Base-by-base conservation (phyloP, 1,284 basidiomycete genomes). In the Sporisorium graminicola region DNA sequence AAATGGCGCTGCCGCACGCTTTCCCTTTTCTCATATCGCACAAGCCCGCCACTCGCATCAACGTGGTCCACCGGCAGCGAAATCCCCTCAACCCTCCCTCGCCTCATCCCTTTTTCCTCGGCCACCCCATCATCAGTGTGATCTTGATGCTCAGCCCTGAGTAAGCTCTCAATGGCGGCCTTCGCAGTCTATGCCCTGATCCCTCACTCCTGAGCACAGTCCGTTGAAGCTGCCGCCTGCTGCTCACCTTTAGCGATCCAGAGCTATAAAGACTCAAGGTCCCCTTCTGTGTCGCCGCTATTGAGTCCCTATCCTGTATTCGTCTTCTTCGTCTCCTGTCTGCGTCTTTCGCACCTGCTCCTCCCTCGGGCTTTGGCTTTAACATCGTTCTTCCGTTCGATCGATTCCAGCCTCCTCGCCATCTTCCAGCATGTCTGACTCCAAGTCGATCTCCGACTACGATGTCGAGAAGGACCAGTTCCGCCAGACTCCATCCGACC, bases 51-150 rank as follows among this genome's bases (percentile, higher is more conserved):
- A 22, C 43, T 40, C 22, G 3, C 29, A 31, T 51, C 55, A 65
- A 71, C 63, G 69, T 65, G 69, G 62, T 42, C 24, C 26, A 20
- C 29, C 55, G 56, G 43, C 52, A 62, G 63, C 59, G 37, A 63
- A 66, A 66, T 63, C 69, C 66, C 69, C 69, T 72, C 69, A 72
- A 57, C 69, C 69, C 69, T 58, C 56, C 29, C 37, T 22, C 22
- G 14, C 37, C 55, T 14, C 33, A 10, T 18, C 44, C 26, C 43
- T 22, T 22, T 27, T 49, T 18, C 22, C 12, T 12, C 24, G 33
- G 20, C 26, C 24, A 22, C 26, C 29, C 26, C 37, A 8, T 56
- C n/a, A 4, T 26, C 22, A 14, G 33, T 26, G 44, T n/a, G 33
- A 40, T 44, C 31, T 29, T 40, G 46, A 35, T 54, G 37, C 18